phyloP scores from a whole-genome alignment of 139 green algal species.

The Gonium pectorale region DNA sequence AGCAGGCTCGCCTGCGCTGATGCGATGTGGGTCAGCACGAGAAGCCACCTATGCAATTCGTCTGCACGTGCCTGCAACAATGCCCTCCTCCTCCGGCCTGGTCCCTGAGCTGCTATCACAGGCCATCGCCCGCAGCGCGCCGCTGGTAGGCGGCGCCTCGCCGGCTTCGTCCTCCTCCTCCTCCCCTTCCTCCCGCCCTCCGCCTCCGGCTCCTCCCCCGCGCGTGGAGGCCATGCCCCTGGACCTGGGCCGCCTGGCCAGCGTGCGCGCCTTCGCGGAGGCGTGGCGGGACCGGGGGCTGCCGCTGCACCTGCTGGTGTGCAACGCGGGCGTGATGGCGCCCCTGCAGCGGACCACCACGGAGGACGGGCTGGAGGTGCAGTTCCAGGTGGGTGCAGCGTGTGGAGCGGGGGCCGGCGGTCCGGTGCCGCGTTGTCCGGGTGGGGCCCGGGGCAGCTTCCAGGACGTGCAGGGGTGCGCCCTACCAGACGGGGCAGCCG shows the following conservation, averaged over 20 bases:
- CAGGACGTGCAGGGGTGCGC: too few species aligned
- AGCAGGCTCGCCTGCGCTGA: not conserved
- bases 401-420: too few species aligned
- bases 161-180: not conserved
- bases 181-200: not conserved
- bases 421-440: too few species aligned
- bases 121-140: not conserved
- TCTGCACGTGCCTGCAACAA: too few species aligned
- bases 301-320: constrained; percentile 74
- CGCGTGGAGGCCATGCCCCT: not conserved
- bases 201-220: not conserved
- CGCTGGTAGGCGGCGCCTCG: too few species aligned
- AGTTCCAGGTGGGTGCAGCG: constrained; percentile 78
- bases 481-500: too few species aligned
- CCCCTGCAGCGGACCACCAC: constrained; percentile 55
- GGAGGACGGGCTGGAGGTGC: constrained; percentile 75
- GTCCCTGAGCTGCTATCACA: not conserved
- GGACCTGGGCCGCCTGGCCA: constrained; percentile 33
- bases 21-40: not conserved
- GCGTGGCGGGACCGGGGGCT: constrained; percentile 46
- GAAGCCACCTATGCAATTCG: not conserved
- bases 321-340: constrained; percentile 84
- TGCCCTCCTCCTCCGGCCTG: not conserved
- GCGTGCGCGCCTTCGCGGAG: constrained; percentile 61
- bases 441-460: too few species aligned